Conservation (phyloP, 306 rosid species). For the Cucumis cinereus region DNA sequence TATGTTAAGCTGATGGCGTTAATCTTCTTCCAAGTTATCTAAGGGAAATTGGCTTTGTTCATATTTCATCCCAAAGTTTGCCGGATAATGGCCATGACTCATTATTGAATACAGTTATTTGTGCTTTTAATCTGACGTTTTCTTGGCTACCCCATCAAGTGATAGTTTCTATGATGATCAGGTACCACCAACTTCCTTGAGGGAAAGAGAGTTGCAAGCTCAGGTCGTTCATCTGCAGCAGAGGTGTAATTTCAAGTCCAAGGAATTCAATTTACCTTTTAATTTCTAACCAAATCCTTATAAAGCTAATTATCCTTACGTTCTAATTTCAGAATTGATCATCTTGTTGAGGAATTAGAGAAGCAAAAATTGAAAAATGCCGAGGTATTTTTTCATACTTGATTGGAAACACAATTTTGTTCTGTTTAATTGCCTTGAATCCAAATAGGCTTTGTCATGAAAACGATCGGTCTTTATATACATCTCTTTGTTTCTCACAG, state of each 20-base stretch:
- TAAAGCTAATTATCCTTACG: constrained; percentile 6
- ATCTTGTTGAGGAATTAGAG: constrained; percentile 61
- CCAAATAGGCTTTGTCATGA: neutral
- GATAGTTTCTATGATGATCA: constrained; percentile 18
- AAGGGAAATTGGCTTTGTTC: neutral
- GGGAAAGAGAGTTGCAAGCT: constrained; percentile 60
- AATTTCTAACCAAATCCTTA: neutral
- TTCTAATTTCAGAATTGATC: constrained; percentile 45
- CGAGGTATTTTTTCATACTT: constrained; percentile 28
- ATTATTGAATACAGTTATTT: neutral
- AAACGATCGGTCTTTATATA: neutral
- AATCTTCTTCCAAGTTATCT: neutral
- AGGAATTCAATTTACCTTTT: neutral
- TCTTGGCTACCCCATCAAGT: neutral
- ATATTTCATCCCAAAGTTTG: neutral
- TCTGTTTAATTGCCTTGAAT: neutral
- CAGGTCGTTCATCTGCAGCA: constrained; percentile 60
- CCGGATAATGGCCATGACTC: neutral
- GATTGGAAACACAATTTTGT: neutral
- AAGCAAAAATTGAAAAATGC: constrained; percentile 72
- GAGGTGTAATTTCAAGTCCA: constrained; percentile 38
- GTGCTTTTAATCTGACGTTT: neutral
- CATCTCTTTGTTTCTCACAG: constrained; percentile 15
- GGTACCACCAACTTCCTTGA: constrained; percentile 35
- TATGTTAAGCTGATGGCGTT: neutral